Percentiles rank a stretch among this genome's conserved stretches.
Evolutionary conservation across 176 grass and related monocot genomes (phyloP).

Genomic region (Phoenix dactylifera): DNA sequence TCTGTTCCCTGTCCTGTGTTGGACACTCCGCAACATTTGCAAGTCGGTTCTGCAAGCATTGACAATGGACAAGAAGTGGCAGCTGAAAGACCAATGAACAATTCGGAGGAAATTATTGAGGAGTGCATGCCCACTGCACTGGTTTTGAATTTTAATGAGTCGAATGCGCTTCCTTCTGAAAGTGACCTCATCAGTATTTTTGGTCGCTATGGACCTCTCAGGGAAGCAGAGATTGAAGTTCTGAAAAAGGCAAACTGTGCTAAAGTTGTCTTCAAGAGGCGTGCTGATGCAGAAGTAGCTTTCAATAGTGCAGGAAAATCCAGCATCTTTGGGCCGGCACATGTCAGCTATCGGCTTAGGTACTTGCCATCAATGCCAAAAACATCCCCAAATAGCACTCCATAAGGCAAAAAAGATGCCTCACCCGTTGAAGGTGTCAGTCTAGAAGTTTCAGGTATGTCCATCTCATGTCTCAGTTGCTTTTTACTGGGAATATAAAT

Average conservation of each 20-base stretch:
- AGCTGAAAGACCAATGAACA: constrained; percentile 10
- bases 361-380: constrained; percentile 26
- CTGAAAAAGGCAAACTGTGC: constrained; percentile 30
- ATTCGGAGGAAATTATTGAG: constrained; percentile 17
- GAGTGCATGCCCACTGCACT: constrained; percentile 24
- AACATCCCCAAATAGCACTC: constrained; percentile 10
- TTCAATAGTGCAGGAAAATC: constrained; percentile 40
- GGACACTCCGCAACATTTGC: neutral
- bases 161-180: constrained; percentile 41
- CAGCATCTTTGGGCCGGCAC: constrained; percentile 35
- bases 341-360: constrained; percentile 41
- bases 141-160: constrained; percentile 34
- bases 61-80: constrained; percentile 6
- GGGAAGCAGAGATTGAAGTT: constrained; percentile 39
- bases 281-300: constrained; percentile 37
- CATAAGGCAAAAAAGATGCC: constrained; percentile 12
- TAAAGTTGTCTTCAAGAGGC: constrained; percentile 45
- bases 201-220: constrained; percentile 35
- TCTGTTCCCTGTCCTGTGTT: neutral
- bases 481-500: neutral
- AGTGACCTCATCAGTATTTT: constrained; percentile 52
- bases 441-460: neutral
- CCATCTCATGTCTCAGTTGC: neutral
- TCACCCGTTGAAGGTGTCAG: constrained; percentile 16
- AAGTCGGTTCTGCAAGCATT: constrained; percentile 2